phyloP scores from a whole-genome alignment of 2,329 filamentous ascomycete species.

The Pyrenophora graminea region DNA sequence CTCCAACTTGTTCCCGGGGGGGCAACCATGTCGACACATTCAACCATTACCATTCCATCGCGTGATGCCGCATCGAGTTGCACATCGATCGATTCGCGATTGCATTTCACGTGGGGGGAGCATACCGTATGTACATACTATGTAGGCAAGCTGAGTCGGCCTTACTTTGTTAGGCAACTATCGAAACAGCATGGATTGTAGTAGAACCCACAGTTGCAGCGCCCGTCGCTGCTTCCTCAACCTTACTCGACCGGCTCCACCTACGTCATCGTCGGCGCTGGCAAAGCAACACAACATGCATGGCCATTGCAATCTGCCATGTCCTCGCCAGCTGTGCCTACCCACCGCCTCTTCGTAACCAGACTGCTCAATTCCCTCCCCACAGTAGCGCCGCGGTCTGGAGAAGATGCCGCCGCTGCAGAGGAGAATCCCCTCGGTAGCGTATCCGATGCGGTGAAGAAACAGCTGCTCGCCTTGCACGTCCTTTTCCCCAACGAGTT shows the following conservation, averaged over 20 bases:
- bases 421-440: slow-evolving; percentile 49
- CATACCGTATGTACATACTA: no score
- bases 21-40: no score
- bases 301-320: slow-evolving; percentile 12
- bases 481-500: slow-evolving; percentile 80
- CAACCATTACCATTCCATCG: not conserved
- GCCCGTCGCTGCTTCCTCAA: no score
- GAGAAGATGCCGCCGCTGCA: slow-evolving; percentile 27
- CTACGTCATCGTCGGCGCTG: no score
- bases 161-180: not conserved
- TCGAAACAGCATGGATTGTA: not conserved
- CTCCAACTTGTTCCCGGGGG: no score
- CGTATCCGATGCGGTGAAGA: slow-evolving; percentile 34
- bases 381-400: slow-evolving; percentile 2
- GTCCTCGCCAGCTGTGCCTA: slow-evolving; percentile 21
- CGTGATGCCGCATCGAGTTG: not conserved
- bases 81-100: slow-evolving; percentile 1
- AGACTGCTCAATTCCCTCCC: slow-evolving; percentile 37
- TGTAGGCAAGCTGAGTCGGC: not conserved
- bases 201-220: not conserved
- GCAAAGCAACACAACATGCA: slow-evolving; percentile 11
- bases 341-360: slow-evolving; percentile 41
- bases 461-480: slow-evolving; percentile 76
- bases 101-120: slow-evolving; percentile 20
- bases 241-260: no score